Evolutionary conservation across 306 rosid species (phyloP).

Genomic region (Hippophae tibetana): DNA sequence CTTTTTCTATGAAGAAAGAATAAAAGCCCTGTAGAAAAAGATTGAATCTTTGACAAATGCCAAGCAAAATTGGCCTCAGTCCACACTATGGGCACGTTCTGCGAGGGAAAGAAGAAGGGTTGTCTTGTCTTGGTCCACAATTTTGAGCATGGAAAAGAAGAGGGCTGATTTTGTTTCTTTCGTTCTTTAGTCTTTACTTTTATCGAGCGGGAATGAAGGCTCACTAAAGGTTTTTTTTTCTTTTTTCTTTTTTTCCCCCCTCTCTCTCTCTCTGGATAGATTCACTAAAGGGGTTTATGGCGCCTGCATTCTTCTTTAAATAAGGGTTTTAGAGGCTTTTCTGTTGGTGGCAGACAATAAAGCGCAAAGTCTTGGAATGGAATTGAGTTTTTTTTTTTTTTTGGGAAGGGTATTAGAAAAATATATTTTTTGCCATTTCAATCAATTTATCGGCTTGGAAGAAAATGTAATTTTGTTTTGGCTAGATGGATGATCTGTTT

Average conservation of each 20-base stretch:
- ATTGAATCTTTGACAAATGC: conserved; percentile 29
- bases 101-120: conserved; percentile 35
- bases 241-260: too few relatives aligned
- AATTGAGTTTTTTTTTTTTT: not conserved
- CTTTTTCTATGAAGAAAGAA: conserved; percentile 13
- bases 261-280: not conserved
- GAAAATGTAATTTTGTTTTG: too few relatives aligned
- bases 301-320: conserved; percentile 22
- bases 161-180: conserved; percentile 20
- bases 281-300: conserved; percentile 20
- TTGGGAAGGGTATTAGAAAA: too few relatives aligned
- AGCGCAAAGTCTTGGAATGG: conserved; percentile 34
- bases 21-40: conserved; percentile 9
- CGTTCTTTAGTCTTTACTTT: conserved; percentile 21
- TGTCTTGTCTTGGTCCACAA: conserved; percentile 20
- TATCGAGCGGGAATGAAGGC: conserved; percentile 25
- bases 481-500: too few relatives aligned
- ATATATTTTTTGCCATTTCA: too few relatives aligned
- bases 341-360: conserved; percentile 49
- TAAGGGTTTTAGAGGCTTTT: conserved; percentile 20
- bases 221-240: too few relatives aligned
- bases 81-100: conserved; percentile 46
- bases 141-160: conserved; percentile 14
- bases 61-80: conserved; percentile 12
- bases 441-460: too few relatives aligned